phyloP scores from a whole-genome alignment of 495 filamentous ascomycete genomes.

The Penicillium ucsense region DNA sequence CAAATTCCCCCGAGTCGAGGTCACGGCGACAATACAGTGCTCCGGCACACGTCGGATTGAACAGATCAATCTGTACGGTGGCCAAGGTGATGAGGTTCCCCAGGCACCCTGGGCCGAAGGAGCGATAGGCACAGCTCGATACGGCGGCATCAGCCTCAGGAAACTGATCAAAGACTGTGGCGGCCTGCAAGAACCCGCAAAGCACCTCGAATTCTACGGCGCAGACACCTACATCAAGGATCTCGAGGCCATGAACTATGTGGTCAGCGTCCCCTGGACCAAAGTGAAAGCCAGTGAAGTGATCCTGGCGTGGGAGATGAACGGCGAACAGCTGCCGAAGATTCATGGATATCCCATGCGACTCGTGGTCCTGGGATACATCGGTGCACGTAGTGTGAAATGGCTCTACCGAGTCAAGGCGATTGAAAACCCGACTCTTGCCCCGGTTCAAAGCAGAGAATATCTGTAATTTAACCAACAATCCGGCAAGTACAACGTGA shows the following conservation, averaged over 20 bases:
- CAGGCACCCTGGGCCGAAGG: constrained; percentile 61
- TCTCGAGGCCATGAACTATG: constrained; percentile 51
- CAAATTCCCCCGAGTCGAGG: constrained; percentile 45
- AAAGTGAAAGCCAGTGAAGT: constrained; percentile 59
- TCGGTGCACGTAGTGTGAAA: constrained; percentile 36
- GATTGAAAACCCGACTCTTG: constrained; percentile 28
- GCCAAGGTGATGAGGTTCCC: constrained; percentile 59
- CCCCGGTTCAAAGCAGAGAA: constrained; percentile 35
- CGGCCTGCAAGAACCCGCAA: constrained; percentile 42
- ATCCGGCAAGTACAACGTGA: constrained; percentile 23
- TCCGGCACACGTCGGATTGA: constrained; percentile 59
- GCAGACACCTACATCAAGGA: constrained; percentile 62
- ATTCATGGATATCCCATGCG: constrained; percentile 58
- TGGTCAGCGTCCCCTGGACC: constrained; percentile 51
- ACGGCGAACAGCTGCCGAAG: constrained; percentile 52
- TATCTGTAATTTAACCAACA: constrained; percentile 40
- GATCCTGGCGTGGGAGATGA: constrained; percentile 63
- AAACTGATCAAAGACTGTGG: constrained; percentile 59
- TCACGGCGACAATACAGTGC: constrained; percentile 54
- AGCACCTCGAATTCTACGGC: constrained; percentile 55
- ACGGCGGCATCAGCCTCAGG: constrained; percentile 52
- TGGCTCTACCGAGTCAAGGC: constrained; percentile 34
- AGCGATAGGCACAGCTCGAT: constrained; percentile 56
- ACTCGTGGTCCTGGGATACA: constrained; percentile 53
- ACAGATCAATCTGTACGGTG: constrained; percentile 52